Conservation (phyloP, 2,329 filamentous ascomycete species). For the Talaromyces sp. region DNA sequence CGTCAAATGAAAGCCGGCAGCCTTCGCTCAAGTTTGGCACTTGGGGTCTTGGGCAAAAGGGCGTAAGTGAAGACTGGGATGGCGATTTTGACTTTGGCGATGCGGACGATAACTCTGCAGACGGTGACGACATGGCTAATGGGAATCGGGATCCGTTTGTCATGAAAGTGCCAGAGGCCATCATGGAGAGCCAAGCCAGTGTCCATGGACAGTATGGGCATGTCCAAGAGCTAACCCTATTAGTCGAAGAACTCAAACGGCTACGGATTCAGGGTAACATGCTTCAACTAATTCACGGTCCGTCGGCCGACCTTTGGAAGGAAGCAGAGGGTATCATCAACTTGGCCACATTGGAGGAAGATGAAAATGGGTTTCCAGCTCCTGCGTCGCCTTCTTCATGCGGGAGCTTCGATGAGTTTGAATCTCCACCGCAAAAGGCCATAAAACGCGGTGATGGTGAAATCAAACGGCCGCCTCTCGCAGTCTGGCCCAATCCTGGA, state of each 20-base stretch:
- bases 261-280: conserved; percentile 52
- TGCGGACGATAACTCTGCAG: conserved; percentile 26
- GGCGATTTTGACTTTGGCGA: conserved; percentile 65
- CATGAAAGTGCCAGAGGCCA: conserved; percentile 55
- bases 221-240: conserved; percentile 58
- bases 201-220: conserved; percentile 62
- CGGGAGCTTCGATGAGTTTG: conserved; percentile 56
- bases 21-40: conserved; percentile 58
- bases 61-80: conserved; percentile 64
- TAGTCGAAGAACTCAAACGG: conserved; percentile 63
- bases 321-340: conserved; percentile 65
- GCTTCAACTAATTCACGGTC: conserved; percentile 51
- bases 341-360: conserved; percentile 60
- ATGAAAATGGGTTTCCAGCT: conserved; percentile 48
- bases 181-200: conserved; percentile 61
- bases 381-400: conserved; percentile 53
- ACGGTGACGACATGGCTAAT: conserved; percentile 13
- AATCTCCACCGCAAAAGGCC: conserved; percentile 38
- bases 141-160: conserved; percentile 17
- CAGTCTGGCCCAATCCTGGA: conserved; percentile 22
- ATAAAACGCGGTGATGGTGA: conserved; percentile 28
- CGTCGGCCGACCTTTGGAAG: conserved; percentile 54
- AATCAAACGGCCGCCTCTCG: conserved; percentile 26
- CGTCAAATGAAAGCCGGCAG: conserved; percentile 48
- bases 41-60: conserved; percentile 63